Base-by-base conservation (phyloP, 148 eudicot genomes). In the Rhododendron ferrugineum region DNA sequence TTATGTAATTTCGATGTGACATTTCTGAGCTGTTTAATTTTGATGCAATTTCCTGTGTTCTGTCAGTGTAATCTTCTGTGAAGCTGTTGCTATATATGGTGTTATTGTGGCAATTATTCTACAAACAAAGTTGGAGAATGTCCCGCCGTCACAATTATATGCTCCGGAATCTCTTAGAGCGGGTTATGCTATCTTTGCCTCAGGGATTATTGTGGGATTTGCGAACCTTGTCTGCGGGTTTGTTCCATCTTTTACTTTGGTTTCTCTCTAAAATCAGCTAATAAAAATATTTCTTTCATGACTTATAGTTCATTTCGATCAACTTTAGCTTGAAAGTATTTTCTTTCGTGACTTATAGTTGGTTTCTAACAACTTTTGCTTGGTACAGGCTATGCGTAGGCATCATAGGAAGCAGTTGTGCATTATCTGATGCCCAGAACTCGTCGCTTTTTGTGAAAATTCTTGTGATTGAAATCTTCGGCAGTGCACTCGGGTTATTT, bases 191-290 rank as follows among this genome's bases (percentile, higher is more conserved):
- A 97, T 97, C 82, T 97, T 97, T 88, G 93, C 98, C 23, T 93
- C 99, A 1, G 98, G 98, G 86, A 93, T 97, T 30, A 94, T 97
- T 66, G 99, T 97, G 80, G 99, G 99, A 28, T 97, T 97, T 86
- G 99, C 99, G 49, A 97, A 97, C 83, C 99, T 97, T 88, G 97
- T 92, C 32, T 97, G 99, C 84, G 99, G 99, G 99, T 97, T 70
- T 87, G 96, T 90, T 80, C 68, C 40, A 84, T 56, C 15, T 26
- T 76, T 82, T 68, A 15, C 81, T 20, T 15, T 4, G 49, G 49
- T 46, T 46, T 46, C 49, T 46, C 49, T 46, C 49, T 46, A 46
- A 46, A 46, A 46, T 46, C 49, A 11, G 37, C 52, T 80, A 30
- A 10, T 18, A 15, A 56, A 56, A 56, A 15, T 16, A 16, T 54